Evolutionary conservation across 2,329 filamentous ascomycete species (phyloP), one percentile per base, ranked within the genome.

Genomic region (Didymella pomorum): DNA sequence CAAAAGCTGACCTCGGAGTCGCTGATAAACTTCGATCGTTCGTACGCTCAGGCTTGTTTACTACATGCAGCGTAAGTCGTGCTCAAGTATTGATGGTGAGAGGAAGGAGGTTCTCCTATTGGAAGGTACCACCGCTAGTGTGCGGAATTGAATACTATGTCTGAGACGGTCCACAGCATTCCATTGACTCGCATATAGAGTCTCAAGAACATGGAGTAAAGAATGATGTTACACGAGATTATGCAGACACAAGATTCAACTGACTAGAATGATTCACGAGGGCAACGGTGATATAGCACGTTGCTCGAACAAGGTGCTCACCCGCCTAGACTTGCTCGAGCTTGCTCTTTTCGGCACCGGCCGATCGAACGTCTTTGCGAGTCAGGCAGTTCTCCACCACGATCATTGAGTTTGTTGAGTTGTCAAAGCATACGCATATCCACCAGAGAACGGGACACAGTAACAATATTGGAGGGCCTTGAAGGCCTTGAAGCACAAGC

Each of bases 51-150:
- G 35, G 9, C 2, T 20, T 18, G 7, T 20, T 39, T 52, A 52
- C 55, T 58, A 58, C 44, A 29, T 58, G 44, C 23, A 44, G 49
- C 44, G 29, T 23, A 48, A 29, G 48, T 39, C 39, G 29, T 29
- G 25, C 48, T 52, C n/a, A 23, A 48, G 26, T 42, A 26, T 21
- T 48, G 26, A 18, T 21, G 18, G 12, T n/a, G 26, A 26, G 5
- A 33, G 25, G 26, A 26, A 20, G 33, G 2, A 20, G 7, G 18
- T 44, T 52, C 55, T 44, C 23, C 10, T 44, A 12, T 10, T 58
- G 14, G 55, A 37, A 58, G 18, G 28, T n/a, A 18, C 3, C 23
- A 28, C 55, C 49, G 49, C 48, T 48, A 44, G 37, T 23, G 37
- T 23, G 3, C 49, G 55, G 49, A 25, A 49, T 48, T 44, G 37